These are phyloP conservation scores for Yamadazyma dendronema DNA, from an alignment of 1,139 yeast species.

Conservation along the genomic window DNA sequence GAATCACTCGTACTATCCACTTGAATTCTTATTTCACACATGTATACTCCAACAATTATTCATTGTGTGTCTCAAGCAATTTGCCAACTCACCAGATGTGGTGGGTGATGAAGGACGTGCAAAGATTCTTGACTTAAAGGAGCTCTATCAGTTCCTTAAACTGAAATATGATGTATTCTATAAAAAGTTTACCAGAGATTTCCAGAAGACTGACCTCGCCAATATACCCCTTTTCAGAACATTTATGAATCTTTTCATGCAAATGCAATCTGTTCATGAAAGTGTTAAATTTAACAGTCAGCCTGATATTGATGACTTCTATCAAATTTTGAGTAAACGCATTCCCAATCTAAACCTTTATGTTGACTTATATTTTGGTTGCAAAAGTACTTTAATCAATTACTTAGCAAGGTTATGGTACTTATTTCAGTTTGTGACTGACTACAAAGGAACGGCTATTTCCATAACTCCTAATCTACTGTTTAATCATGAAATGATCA, in stretches of 20 bases:
- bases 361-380: constrained; percentile 28
- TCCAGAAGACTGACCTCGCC: constrained; percentile 6
- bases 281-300: constrained; percentile 5
- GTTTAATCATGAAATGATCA: constrained; percentile 23
- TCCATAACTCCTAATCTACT: constrained; percentile 18
- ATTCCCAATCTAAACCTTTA: constrained; percentile 19
- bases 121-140: constrained; percentile 11
- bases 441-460: constrained; percentile 12
- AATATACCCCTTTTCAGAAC: constrained; percentile 11
- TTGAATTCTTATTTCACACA: constrained; percentile 22
- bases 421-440: constrained; percentile 22
- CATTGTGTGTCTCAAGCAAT: constrained; percentile 20
- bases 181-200: constrained; percentile 11
- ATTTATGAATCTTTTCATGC: constrained; percentile 10
- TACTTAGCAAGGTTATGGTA: constrained; percentile 30
- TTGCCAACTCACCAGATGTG: constrained; percentile 3
- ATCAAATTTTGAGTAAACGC: constrained; percentile 9
- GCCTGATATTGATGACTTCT: constrained; percentile 8
- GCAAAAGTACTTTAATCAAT: constrained; percentile 24
- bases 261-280: constrained; percentile 11
- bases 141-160: constrained; percentile 8
- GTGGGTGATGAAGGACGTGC: not conserved
- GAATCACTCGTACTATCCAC: constrained; percentile 14
- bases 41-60: constrained; percentile 25
- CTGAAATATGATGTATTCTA: constrained; percentile 11